Evolutionary conservation across 768 basidiomycete genomes (phyloP), one percentile per base, ranked within the genome.

Genomic region (Pholiota molesta): DNA sequence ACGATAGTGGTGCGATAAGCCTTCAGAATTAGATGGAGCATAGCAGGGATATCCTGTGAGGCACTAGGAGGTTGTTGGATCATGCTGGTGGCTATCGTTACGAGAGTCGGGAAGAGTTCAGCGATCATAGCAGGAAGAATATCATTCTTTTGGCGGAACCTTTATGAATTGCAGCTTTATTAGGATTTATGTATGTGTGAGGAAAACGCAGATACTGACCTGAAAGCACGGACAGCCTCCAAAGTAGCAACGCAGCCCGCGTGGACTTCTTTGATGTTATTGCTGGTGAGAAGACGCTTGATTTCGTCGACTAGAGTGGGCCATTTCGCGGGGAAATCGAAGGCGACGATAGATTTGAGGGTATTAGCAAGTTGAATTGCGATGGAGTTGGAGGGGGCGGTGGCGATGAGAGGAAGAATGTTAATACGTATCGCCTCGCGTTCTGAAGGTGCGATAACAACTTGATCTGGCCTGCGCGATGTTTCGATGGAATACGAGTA

Each of bases 11-110:
- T 89, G 69, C 88, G 91, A 81, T 97, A 97, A 0, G 91, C 83
- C 71, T 97, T 96, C 62, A 95, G 80, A 61, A 96, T 91, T 55
- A 94, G 82, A 68, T 95, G 94, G 31, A 96, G 80, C 80, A 95
- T 89, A 1, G 87, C 83, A 1, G 93, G 93, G 55, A 91, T 89
- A 61, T 94, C 93, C 52, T 88, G 86, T 11, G 83, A 79, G n/a
- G 79, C 77, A 37, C 78, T 81, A 3, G 88, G 88, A 0, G 86
- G 86, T 9, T 84, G 81, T 47, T 83, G 78, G 52, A 93, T 77
- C 77, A 95, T 85, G 65, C 86, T 81, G 0, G 81, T 78, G 17
- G 89, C 94, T 65, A 96, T 86, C n/a, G 77, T 79, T 52, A 90
- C 90, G 45, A 95, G 83, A 17, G 82, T 85, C 1, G 91, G 93